Conservation (phyloP, 192 early-diverging fungal genomes). For the Podila clonocystis region DNA sequence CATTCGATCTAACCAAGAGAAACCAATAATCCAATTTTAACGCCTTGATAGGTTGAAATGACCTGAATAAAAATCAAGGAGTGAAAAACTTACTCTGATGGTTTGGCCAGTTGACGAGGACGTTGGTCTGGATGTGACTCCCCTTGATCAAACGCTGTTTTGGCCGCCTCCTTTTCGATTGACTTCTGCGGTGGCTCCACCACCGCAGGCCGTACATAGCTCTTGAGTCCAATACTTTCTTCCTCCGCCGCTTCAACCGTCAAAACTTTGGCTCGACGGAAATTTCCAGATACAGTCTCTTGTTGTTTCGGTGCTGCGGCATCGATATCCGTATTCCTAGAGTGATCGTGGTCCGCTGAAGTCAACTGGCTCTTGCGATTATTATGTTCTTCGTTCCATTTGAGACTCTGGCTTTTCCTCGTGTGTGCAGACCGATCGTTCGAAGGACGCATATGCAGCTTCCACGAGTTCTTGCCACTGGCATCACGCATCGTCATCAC, state of each 20-base stretch:
- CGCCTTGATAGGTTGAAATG: neutral
- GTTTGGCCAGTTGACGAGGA: neutral
- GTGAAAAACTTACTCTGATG: conserved; percentile 8
- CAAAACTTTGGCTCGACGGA: conserved; percentile 3
- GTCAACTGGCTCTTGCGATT: neutral
- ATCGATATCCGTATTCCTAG: neutral
- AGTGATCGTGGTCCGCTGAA: neutral
- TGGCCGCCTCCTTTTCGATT: neutral
- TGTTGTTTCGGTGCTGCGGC: neutral
- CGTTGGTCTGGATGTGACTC: neutral
- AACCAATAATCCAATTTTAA: neutral
- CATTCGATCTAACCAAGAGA: conserved; percentile 50
- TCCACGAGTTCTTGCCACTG: conserved; percentile 79
- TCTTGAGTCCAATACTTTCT: conserved; percentile 23
- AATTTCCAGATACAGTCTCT: neutral
- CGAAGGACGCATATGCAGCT: conserved; percentile 47
- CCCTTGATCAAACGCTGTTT: conserved; percentile 23
- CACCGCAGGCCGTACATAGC: conserved; percentile 6
- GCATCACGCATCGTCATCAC: conserved; percentile 72
- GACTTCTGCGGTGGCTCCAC: neutral
- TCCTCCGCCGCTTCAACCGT: conserved; percentile 38
- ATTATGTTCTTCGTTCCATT: neutral
- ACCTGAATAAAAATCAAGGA: neutral
- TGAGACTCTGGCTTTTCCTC: neutral
- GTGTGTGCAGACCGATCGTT: neutral